These are phyloP conservation scores for Umbelopsis sp. DNA, from an alignment of 371 early-diverging fungal species.

Conservation along the genomic window DNA sequence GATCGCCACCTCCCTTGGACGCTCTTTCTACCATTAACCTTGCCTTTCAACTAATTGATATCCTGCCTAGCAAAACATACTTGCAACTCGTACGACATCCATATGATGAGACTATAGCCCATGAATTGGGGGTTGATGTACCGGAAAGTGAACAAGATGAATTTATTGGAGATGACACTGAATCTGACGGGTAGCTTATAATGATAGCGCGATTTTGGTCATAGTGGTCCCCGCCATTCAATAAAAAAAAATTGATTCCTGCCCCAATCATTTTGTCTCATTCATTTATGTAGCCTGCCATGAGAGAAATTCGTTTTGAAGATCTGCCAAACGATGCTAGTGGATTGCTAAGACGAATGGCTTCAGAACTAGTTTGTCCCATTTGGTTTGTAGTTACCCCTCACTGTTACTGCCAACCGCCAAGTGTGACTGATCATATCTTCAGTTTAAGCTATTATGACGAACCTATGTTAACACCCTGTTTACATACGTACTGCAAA, in stretches of 20 bases:
- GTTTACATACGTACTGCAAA: constrained; percentile 13
- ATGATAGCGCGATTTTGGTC: not conserved
- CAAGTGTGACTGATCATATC: no score
- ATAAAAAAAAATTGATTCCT: not conserved
- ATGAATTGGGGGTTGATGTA: constrained; percentile 35
- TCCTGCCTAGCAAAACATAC: constrained; percentile 71
- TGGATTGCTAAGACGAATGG: constrained; percentile 2
- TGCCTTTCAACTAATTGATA: constrained; percentile 62
- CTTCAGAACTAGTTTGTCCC: not conserved
- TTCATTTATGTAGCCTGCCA: not conserved
- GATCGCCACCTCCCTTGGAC: constrained; percentile 79
- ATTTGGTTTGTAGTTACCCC: not conserved
- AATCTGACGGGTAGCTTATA: not conserved
- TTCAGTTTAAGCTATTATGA: not conserved
- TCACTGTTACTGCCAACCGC: no score
- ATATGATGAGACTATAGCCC: constrained; percentile 67
- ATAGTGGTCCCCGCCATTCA: not conserved
- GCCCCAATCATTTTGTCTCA: not conserved
- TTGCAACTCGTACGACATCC: constrained; percentile 80
- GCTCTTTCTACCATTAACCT: constrained; percentile 71
- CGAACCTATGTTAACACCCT: constrained; percentile 6
- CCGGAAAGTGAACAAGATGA: constrained; percentile 19
- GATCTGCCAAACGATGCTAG: not conserved
- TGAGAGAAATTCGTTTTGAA: not conserved
- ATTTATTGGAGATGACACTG: not conserved